Conservation (phyloP, 768 basidiomycete genomes). For the Tulasnella sp. region DNA sequence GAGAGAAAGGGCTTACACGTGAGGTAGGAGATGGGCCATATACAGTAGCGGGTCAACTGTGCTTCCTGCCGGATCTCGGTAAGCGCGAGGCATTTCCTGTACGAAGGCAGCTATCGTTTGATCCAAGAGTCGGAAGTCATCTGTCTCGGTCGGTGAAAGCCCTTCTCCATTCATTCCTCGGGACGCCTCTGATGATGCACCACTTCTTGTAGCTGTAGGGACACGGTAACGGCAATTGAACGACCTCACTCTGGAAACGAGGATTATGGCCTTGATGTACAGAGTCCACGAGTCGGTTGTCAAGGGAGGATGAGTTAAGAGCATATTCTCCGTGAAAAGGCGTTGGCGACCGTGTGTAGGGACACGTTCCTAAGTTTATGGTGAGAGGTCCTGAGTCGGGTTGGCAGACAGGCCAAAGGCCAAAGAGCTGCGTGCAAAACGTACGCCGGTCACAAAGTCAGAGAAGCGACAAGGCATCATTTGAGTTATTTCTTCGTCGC, state of each 20-base stretch:
- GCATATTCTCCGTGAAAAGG: slow-evolving; percentile 63
- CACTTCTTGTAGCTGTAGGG: too few species aligned
- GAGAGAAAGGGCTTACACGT: too few species aligned
- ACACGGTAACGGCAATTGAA: slow-evolving; percentile 31
- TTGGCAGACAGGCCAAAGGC: too few species aligned
- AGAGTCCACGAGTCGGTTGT: slow-evolving; percentile 72
- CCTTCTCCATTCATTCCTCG: too few species aligned
- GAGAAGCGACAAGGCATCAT: slow-evolving; percentile 31
- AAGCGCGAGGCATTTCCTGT: slow-evolving; percentile 30
- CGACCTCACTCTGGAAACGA: slow-evolving; percentile 52
- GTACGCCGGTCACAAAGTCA: slow-evolving; percentile 25
- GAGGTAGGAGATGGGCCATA: slow-evolving; percentile 43
- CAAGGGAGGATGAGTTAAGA: slow-evolving; percentile 61
- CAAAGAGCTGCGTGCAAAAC: too few species aligned
- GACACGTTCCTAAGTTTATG: background rate
- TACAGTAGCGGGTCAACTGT: slow-evolving; percentile 61
- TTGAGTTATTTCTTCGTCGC: slow-evolving; percentile 21
- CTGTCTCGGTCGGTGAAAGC: too few species aligned
- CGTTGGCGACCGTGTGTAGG: slow-evolving; percentile 55
- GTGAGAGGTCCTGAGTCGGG: too few species aligned
- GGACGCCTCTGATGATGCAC: too few species aligned
- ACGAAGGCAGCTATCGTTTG: slow-evolving; percentile 25
- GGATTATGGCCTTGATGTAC: slow-evolving; percentile 68
- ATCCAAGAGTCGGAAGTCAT: slow-evolving; percentile 34
- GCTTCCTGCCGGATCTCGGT: slow-evolving; percentile 36